These are phyloP conservation scores for Fraxinus sp. DNA, from an alignment of 305 asterid genomes.

Conservation along the genomic window DNA sequence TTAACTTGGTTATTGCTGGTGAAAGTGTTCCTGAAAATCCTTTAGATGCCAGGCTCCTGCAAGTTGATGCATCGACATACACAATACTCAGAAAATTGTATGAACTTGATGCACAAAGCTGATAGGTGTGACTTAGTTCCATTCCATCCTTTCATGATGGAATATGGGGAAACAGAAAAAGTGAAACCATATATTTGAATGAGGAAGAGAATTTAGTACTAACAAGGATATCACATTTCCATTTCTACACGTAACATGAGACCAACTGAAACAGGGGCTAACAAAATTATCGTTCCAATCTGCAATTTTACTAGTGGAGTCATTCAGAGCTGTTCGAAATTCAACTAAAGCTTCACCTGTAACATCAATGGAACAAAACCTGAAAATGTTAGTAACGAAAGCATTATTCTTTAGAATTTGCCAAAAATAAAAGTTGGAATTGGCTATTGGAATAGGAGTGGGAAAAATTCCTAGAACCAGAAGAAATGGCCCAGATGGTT, in stretches of 20 bases:
- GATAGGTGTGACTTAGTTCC: background rate
- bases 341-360: conserved; percentile 72
- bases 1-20: conserved; percentile 59
- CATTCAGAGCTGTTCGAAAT: conserved; percentile 55
- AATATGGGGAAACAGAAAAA: background rate
- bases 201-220: conserved; percentile 31
- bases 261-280: conserved; percentile 89
- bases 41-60: conserved; percentile 68
- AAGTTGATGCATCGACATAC: conserved; percentile 16
- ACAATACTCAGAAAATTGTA: background rate
- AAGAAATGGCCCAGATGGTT: background rate
- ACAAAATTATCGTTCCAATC: conserved; percentile 69
- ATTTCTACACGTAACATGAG: conserved; percentile 66
- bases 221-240: conserved; percentile 72
- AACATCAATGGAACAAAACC: background rate
- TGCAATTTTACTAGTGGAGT: conserved; percentile 45
- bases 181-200: background rate
- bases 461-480: background rate
- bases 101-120: background rate
- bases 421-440: no score
- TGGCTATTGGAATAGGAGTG: background rate
- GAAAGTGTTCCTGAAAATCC: conserved; percentile 85
- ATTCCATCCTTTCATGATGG: background rate
- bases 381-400: no score
- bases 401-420: background rate